Percentiles rank a stretch among this genome's conserved stretches.
Conservation (phyloP, 441 rosid genomes). For the Codiaeum variegatum region DNA sequence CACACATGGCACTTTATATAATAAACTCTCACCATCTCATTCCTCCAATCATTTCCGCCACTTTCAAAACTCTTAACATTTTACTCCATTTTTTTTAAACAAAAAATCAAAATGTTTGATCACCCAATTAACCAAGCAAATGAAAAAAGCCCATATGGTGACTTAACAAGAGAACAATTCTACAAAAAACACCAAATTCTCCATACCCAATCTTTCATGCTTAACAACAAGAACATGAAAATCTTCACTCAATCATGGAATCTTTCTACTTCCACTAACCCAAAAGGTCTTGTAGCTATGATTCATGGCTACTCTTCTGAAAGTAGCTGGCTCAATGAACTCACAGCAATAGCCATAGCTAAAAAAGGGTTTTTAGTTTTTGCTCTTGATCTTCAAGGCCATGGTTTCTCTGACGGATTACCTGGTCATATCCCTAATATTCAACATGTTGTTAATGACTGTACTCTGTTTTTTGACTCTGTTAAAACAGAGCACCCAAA, state of each 20-base stretch:
- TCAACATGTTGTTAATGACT: constrained; percentile 20
- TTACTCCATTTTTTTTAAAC: too few relatives aligned
- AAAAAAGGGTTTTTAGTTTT: constrained; percentile 28
- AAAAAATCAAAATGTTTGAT: neutral
- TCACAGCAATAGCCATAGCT: constrained; percentile 31
- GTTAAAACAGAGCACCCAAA: constrained; percentile 19
- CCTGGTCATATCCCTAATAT: constrained; percentile 31
- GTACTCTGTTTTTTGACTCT: constrained; percentile 23
- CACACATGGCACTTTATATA: too few relatives aligned
- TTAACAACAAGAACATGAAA: constrained; percentile 23
- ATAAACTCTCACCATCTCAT: too few relatives aligned
- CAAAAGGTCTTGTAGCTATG: constrained; percentile 33
- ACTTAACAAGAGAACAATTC: constrained; percentile 31
- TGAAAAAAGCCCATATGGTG: constrained; percentile 29
- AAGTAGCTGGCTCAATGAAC: constrained; percentile 36
- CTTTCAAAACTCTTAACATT: too few relatives aligned
- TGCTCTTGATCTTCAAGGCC: constrained; percentile 36
- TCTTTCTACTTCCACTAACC: neutral
- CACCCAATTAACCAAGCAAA: constrained; percentile 32
- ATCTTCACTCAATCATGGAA: constrained; percentile 35
- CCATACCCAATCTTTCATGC: constrained; percentile 25
- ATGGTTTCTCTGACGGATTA: constrained; percentile 30
- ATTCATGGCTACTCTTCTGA: constrained; percentile 35
- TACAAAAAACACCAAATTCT: constrained; percentile 26
- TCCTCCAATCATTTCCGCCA: too few relatives aligned